Evolutionary conservation across 176 grass and related monocot species (phyloP).

Genomic region (Bolboschoenus planiculmis): DNA sequence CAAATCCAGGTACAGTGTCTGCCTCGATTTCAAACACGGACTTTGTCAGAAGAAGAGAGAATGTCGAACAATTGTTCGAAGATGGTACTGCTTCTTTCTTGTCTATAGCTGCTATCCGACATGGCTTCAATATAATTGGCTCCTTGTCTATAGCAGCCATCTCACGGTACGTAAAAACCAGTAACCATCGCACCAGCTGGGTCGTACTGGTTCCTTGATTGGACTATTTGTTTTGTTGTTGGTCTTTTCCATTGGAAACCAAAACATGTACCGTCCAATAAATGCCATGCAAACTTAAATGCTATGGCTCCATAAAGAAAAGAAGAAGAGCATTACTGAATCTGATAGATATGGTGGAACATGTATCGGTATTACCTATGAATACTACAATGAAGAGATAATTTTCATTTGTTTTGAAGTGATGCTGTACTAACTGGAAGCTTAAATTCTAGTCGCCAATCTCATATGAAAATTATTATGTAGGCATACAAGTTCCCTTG

Average conservation of each 20-base stretch:
- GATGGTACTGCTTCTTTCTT: conserved; percentile 89
- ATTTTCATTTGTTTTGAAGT: conserved; percentile 10
- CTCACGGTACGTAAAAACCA: conserved; percentile 37
- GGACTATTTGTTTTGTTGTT: not conserved
- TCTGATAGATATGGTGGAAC: not conserved
- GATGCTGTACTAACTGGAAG: not conserved
- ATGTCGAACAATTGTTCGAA: conserved; percentile 67
- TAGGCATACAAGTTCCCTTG: conserved; percentile 70
- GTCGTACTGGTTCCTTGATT: not conserved
- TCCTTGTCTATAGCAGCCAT: conserved; percentile 59
- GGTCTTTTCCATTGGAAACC: not conserved
- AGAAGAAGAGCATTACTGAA: not conserved
- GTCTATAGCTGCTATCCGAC: conserved; percentile 77
- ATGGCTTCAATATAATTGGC: conserved; percentile 74
- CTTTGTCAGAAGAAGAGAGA: conserved; percentile 79
- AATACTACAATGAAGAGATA: not conserved
- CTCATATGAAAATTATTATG: conserved; percentile 19
- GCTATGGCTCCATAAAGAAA: not conserved
- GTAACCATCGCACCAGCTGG: not conserved
- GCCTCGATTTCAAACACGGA: conserved; percentile 87
- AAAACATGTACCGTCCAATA: not conserved
- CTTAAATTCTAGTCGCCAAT: not conserved
- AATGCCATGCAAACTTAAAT: not conserved
- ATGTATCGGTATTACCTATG: not conserved
- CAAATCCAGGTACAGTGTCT: conserved; percentile 75